phyloP scores from a whole-genome alignment of 345 rosid species.

The Rhodamnia argentea region DNA sequence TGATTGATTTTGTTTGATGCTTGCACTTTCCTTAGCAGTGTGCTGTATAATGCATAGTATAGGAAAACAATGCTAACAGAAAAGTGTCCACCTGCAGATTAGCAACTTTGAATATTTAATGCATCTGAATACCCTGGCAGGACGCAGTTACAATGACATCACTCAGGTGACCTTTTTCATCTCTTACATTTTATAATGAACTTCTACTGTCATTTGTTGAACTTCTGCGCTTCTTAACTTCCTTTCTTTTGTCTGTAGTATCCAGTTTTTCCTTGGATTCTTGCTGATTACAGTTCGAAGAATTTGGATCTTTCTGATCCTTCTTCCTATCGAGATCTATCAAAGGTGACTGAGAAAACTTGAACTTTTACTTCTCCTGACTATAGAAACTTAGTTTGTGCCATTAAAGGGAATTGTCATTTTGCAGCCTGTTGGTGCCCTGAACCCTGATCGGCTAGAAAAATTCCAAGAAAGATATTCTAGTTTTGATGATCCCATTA shows the following conservation, averaged over 20 bases:
- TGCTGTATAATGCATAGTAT: not conserved
- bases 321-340: conserved; percentile 85
- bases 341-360: conserved; percentile 53
- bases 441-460: conserved; percentile 69
- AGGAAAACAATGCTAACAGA: not conserved
- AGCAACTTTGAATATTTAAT: conserved; percentile 97
- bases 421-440: conserved; percentile 94
- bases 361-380: not conserved
- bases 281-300: conserved; percentile 73
- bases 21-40: not conserved
- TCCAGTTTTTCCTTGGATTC: conserved; percentile 99
- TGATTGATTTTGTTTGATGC: not conserved
- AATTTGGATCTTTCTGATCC: conserved; percentile 75
- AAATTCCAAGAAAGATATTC: conserved; percentile 95
- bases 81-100: conserved; percentile 48
- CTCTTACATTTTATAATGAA: not conserved
- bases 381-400: not conserved
- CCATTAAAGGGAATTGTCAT: not conserved
- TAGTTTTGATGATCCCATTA: conserved; percentile 93
- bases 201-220: not conserved
- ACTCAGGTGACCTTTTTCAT: conserved; percentile 58
- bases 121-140: conserved; percentile 96
- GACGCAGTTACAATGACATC: conserved; percentile 97
- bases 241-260: conserved; percentile 51
- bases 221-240: conserved; percentile 1